Evolutionary conservation across 2,329 filamentous ascomycete species (phyloP).

Genomic region (Passalora sequoiae): DNA sequence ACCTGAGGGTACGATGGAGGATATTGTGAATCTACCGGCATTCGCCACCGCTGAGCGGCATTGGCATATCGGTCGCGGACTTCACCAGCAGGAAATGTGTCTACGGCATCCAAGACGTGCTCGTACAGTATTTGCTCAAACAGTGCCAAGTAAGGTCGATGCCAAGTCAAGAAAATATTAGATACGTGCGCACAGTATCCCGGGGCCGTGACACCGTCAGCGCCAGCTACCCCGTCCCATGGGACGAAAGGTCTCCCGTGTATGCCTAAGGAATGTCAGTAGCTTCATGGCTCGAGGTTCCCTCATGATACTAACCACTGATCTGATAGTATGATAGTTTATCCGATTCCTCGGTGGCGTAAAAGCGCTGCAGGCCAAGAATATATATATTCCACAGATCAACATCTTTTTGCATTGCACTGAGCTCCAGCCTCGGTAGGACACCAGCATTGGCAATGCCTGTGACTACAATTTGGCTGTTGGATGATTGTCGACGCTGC

Average conservation of each 20-base stretch:
- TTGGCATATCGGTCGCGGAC: conserved; percentile 37
- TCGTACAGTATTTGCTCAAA: conserved; percentile 41
- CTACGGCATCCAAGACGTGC: conserved; percentile 39
- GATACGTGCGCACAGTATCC: conserved; percentile 77
- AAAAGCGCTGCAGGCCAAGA: conserved; percentile 67
- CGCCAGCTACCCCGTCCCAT: conserved; percentile 51
- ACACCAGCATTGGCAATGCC: conserved; percentile 31
- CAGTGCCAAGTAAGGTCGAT: conserved; percentile 69
- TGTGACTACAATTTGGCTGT: conserved; percentile 25
- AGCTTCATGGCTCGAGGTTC: not conserved
- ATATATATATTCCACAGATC: conserved; percentile 74
- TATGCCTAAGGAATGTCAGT: conserved; percentile 52
- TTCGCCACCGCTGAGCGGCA: conserved; percentile 39
- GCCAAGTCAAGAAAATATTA: conserved; percentile 74
- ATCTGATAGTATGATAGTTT: conserved; percentile 73
- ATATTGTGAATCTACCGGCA: too few relatives aligned
- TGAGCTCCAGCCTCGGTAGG: conserved; percentile 58
- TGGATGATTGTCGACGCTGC: conserved; percentile 15
- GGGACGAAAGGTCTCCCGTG: conserved; percentile 66
- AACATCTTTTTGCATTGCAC: conserved; percentile 56
- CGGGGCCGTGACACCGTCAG: conserved; percentile 49
- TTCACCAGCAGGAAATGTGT: conserved; percentile 37
- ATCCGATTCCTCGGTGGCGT: conserved; percentile 59
- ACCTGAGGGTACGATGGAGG: too few relatives aligned
- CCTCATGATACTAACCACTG: conserved; percentile 53